These are phyloP conservation scores for Adiantum capillusveneris DNA, from an alignment of 75 land plant species.

Conservation along the genomic window DNA sequence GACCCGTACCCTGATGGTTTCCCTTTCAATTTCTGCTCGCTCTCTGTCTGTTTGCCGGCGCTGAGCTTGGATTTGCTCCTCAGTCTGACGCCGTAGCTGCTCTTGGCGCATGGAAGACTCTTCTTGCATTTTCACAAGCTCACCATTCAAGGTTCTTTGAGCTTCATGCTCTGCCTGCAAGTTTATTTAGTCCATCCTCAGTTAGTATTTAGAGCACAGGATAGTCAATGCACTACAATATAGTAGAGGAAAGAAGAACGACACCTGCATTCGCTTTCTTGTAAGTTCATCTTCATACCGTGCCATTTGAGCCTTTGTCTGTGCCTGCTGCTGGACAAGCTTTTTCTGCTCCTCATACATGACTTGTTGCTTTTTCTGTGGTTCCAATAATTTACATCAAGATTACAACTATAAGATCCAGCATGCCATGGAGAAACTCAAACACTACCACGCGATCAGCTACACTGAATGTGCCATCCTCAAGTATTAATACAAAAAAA, in stretches of 20 bases:
- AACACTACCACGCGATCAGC: too few species aligned
- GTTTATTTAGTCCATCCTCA: too few species aligned
- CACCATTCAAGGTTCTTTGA: constrained; percentile 62
- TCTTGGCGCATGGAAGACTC: constrained; percentile 76
- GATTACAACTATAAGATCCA: background rate
- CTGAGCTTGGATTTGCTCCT: constrained; percentile 85
- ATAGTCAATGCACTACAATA: too few species aligned
- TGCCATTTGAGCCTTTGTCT: constrained; percentile 87
- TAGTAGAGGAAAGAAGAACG: background rate
- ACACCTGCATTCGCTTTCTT: constrained; percentile 91
- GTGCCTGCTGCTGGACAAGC: constrained; percentile 79
- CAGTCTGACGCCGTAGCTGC: constrained; percentile 63
- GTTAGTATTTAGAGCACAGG: too few species aligned
- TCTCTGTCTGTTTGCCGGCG: constrained; percentile 69
- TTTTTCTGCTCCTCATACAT: constrained; percentile 90
- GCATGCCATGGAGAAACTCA: background rate
- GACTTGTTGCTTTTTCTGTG: constrained; percentile 76
- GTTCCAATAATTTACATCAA: constrained; percentile 11
- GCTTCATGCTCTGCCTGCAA: constrained; percentile 84
- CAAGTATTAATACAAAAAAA: too few species aligned
- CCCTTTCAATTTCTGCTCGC: constrained; percentile 76
- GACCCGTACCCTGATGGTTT: constrained; percentile 73
- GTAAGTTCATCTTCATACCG: constrained; percentile 95
- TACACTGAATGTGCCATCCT: too few species aligned
- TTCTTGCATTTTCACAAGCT: constrained; percentile 89